Evolutionary conservation across 345 rosid genomes (phyloP).

Genomic region (Linum tenue): DNA sequence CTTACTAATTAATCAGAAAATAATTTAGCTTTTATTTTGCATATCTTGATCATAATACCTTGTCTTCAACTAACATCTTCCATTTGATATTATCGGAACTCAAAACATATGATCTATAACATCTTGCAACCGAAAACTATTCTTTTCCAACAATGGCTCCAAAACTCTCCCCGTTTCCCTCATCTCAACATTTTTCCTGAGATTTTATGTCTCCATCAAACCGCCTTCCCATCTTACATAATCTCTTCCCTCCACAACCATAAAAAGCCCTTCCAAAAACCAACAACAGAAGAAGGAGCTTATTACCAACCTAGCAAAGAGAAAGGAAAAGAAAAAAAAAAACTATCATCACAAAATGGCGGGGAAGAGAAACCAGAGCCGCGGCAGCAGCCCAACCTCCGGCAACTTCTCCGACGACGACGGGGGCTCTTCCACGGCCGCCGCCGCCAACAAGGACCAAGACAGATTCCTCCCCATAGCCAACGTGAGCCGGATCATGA

Average conservation of each 20-base stretch:
- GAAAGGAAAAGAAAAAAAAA: too few species aligned
- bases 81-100: too few species aligned
- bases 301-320: too few species aligned
- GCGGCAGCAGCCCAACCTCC: constrained; percentile 34
- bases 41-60: too few species aligned
- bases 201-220: constrained; percentile 33
- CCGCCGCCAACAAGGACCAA: neutral
- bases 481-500: constrained; percentile 2
- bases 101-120: too few species aligned
- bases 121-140: neutral
- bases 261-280: constrained; percentile 2
- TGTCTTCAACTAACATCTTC: too few species aligned
- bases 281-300: too few species aligned
- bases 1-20: too few species aligned
- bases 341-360: constrained; percentile 18
- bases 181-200: constrained; percentile 13
- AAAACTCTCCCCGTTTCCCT: constrained; percentile 7
- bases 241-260: neutral
- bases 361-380: constrained; percentile 25
- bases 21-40: too few species aligned
- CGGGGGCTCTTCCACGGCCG: neutral
- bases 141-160: constrained; percentile 15
- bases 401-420: constrained; percentile 28
- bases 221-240: constrained; percentile 22
- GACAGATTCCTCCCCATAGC: constrained; percentile 3